Percentiles rank a stretch among this genome's conserved stretches.
These are phyloP conservation scores for Westerdykella sp. DNA, from an alignment of 2,329 filamentous ascomycete genomes.

Conservation along the genomic window DNA sequence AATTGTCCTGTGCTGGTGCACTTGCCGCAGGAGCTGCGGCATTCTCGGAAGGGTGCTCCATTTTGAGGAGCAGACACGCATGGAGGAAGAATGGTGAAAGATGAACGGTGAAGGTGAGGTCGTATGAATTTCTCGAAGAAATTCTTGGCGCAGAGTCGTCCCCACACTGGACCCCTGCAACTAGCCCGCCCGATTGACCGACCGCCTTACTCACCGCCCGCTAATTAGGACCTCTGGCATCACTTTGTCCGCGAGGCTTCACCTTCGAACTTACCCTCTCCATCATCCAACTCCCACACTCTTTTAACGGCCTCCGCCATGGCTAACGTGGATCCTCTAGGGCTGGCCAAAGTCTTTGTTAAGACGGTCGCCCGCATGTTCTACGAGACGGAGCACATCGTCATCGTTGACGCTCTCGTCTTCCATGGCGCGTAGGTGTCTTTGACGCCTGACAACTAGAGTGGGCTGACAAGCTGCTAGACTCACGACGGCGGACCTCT, in stretches of 20 bases:
- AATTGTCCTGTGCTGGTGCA: background rate
- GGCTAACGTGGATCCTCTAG: conserved; percentile 46
- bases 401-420: conserved; percentile 74
- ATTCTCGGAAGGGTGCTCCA: conserved; percentile 20
- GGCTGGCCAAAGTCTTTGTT: conserved; percentile 70
- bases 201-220: background rate
- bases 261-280: too few relatives aligned
- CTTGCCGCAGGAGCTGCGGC: conserved; percentile 2
- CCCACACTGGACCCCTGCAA: background rate
- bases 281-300: too few relatives aligned
- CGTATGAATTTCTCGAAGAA: background rate
- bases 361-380: conserved; percentile 82
- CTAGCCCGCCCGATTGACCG: background rate
- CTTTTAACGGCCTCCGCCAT: background rate
- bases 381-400: conserved; percentile 76
- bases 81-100: conserved; percentile 6
- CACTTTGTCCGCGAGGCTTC: too few relatives aligned
- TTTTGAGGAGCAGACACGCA: conserved; percentile 16
- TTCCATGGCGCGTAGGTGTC: conserved; percentile 60
- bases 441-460: background rate
- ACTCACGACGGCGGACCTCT: conserved; percentile 80
- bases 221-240: background rate
- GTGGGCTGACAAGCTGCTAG: conserved; percentile 33
- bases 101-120: background rate
- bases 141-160: background rate